Evolutionary conservation across 192 early-diverging fungal genomes (phyloP), one percentile per base, ranked within the genome.

Genomic region (Entomortierella parvispora): DNA sequence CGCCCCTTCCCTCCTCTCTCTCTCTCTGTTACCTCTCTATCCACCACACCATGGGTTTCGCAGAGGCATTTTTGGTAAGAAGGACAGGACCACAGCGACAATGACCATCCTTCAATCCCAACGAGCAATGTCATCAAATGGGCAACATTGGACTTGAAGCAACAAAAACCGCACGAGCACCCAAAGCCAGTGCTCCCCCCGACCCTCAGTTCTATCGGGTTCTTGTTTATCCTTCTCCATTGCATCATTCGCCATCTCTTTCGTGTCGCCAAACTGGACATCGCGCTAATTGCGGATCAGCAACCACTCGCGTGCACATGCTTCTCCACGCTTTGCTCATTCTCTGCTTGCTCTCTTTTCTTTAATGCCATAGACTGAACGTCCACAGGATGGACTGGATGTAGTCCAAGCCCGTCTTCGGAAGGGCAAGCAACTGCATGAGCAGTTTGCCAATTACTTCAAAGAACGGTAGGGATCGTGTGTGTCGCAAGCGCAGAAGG

Each of bases 381-480:
- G 76, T 31, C 87, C 87, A 8, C 84, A 85, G 62, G 71, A 85
- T 48, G 82, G 81, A 34, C 71, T 87, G 28, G 81, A 84, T 37
- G 64, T 65, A n/a, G 72, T 83, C 12, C 85, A 88, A 62, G 18
- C 64, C n/a, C 74, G 85, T 42, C 62, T 88, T 60, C 70, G 71
- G 62, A 74, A 75, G 43, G 80, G 74, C 44, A 69, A 81, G 43
- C 49, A 63, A 12, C 45, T 86, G 5, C 82, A 84, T 65, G 85
- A 83, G 10, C 85, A 88, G 37, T 37, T 88, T 23, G 87, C 85
- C 17, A 81, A 83, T 25, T 88, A 88, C 31, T 82, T 86, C 54
- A 78, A 75, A 66, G 87, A 88, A 53, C 67, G 87, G 87, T 86
- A 85, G 50, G 55, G 32, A 55, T 22, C 23, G 18, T 7, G 20